These are phyloP conservation scores for Pseudopithomyces chartarum DNA, from an alignment of 2,329 filamentous ascomycete species.

Conservation along the genomic window DNA sequence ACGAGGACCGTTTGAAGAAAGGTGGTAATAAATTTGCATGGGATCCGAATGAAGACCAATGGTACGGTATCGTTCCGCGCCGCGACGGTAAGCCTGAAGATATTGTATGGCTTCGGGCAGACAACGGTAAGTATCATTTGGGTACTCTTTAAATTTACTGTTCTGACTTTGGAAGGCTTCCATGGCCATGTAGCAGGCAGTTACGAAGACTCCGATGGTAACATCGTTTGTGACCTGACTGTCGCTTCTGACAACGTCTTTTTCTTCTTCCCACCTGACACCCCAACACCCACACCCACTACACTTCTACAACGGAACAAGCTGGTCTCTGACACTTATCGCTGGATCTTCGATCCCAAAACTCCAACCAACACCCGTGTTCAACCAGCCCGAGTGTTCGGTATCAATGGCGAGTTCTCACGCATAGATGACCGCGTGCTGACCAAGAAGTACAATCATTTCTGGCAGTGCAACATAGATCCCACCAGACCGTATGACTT, in stretches of 20 bases:
- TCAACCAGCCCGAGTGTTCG: conserved; percentile 37
- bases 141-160: background rate
- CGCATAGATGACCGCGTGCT: conserved; percentile 53
- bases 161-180: conserved; percentile 33
- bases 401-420: conserved; percentile 51
- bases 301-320: conserved; percentile 49
- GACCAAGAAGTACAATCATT: conserved; percentile 45
- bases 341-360: conserved; percentile 49
- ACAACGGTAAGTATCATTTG: conserved; percentile 50
- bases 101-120: conserved; percentile 58
- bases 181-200: conserved; percentile 50
- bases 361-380: conserved; percentile 34
- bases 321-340: conserved; percentile 43
- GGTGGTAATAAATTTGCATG: conserved; percentile 50
- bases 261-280: conserved; percentile 48
- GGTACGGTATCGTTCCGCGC: conserved; percentile 60
- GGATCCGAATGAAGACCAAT: conserved; percentile 59
- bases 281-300: conserved; percentile 34
- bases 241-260: conserved; percentile 43
- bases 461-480: conserved; percentile 50
- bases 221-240: conserved; percentile 31
- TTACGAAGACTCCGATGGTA: conserved; percentile 46
- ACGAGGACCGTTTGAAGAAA: conserved; percentile 41
- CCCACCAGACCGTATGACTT: conserved; percentile 35
- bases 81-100: conserved; percentile 57